Percentiles rank a stretch among this genome's conserved stretches.
These are phyloP conservation scores for Penicillium concentricum DNA, from an alignment of 2,329 filamentous ascomycete genomes.

Conservation along the genomic window DNA sequence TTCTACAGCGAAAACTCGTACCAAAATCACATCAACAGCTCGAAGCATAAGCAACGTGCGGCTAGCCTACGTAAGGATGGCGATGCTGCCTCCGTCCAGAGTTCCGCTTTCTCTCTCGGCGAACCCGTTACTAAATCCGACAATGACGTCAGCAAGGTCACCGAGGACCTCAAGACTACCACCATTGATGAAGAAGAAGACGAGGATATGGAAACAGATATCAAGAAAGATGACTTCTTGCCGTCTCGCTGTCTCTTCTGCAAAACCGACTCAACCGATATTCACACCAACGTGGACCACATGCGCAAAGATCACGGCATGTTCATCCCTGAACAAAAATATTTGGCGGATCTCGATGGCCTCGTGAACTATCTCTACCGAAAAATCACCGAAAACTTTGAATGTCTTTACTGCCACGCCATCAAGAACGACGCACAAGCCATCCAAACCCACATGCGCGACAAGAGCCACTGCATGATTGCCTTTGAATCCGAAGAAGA, in stretches of 20 bases:
- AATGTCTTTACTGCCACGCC: constrained; percentile 88
- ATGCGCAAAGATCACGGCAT: constrained; percentile 94
- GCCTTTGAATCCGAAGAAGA: constrained; percentile 85
- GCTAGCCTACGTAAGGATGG: constrained; percentile 49
- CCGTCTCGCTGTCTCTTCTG: constrained; percentile 78
- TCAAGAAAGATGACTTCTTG: constrained; percentile 47
- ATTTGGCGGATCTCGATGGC: constrained; percentile 77
- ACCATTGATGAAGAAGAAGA: constrained; percentile 45
- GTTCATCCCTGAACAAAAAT: constrained; percentile 89
- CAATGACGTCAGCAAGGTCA: constrained; percentile 72
- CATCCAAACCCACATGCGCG: constrained; percentile 94
- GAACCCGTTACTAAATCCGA: constrained; percentile 64
- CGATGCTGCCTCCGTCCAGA: constrained; percentile 75
- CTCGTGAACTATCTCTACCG: constrained; percentile 74
- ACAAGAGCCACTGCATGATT: constrained; percentile 96
- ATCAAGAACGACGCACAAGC: constrained; percentile 73
- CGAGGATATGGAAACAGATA: constrained; percentile 49
- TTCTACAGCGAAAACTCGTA: constrained; percentile 98
- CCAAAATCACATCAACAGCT: constrained; percentile 85
- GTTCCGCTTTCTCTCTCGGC: constrained; percentile 86
- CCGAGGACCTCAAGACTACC: constrained; percentile 72
- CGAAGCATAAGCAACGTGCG: constrained; percentile 78
- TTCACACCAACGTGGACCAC: constrained; percentile 75
- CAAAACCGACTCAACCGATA: constrained; percentile 75
- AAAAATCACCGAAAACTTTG: constrained; percentile 75